Conservation (phyloP, 768 basidiomycete genomes). For the Butyriboletus loyo region DNA sequence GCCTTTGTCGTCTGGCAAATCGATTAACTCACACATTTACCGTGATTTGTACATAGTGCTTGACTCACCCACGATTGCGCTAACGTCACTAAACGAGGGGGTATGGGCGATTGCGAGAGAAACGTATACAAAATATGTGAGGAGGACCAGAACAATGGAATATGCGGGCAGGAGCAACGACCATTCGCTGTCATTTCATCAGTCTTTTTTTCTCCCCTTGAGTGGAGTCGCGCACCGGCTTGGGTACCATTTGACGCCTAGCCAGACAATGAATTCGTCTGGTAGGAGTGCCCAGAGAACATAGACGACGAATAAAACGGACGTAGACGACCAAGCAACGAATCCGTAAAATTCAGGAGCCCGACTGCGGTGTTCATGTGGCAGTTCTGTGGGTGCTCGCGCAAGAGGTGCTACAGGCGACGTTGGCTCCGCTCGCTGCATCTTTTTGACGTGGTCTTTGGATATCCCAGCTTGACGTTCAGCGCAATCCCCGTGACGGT, state of each 20-base stretch:
- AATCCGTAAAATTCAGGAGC: conserved; percentile 91
- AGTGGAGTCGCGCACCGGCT: conserved; percentile 51
- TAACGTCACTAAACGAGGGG: conserved; percentile 65
- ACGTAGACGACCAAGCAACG: conserved; percentile 79
- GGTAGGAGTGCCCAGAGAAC: conserved; percentile 81
- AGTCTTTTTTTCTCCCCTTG: neutral
- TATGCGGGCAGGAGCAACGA: conserved; percentile 78
- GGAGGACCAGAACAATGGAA: conserved; percentile 63
- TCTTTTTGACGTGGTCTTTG: neutral
- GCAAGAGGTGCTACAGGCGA: conserved; percentile 46
- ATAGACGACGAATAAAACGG: conserved; percentile 65
- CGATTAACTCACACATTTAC: conserved; percentile 8
- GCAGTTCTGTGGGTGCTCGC: conserved; percentile 37
- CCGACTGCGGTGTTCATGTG: conserved; percentile 53
- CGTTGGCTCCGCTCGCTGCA: conserved; percentile 32
- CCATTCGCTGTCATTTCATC: conserved; percentile 66
- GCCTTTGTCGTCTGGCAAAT: conserved; percentile 51
- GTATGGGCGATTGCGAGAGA: conserved; percentile 70
- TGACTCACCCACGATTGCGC: conserved; percentile 61
- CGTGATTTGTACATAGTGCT: conserved; percentile 8
- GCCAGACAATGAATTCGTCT: conserved; percentile 58
- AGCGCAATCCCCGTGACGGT: conserved; percentile 22
- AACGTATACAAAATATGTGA: conserved; percentile 77
- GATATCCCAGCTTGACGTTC: conserved; percentile 2
- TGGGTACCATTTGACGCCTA: conserved; percentile 86